Percentiles rank a stretch among this genome's conserved stretches.
These are phyloP conservation scores for Lodderomyces jiufengensis DNA, from an alignment of 1,139 yeast species.

Conservation along the genomic window DNA sequence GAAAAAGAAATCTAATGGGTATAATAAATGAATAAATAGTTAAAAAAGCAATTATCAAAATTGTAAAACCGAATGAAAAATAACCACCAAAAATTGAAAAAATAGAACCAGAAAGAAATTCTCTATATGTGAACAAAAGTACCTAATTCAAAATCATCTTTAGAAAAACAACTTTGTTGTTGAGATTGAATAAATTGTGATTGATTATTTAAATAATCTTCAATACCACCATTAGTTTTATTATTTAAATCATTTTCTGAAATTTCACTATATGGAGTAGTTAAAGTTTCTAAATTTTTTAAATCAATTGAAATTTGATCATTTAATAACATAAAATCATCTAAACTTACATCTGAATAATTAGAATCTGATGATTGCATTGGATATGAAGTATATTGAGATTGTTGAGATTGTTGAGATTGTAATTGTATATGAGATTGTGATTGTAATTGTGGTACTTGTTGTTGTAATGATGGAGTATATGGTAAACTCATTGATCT, in stretches of 20 bases:
- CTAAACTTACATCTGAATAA: constrained; percentile 20
- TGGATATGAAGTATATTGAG: constrained; percentile 11
- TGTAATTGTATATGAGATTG: constrained; percentile 2
- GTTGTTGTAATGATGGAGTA: constrained; percentile 6
- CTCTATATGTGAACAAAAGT: constrained; percentile 26
- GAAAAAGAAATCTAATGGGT: too few species aligned
- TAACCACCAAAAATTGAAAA: neutral
- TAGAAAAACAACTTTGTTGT: constrained; percentile 1
- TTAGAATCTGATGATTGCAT: constrained; percentile 4
- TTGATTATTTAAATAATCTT: constrained; percentile 23
- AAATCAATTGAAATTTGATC: constrained; percentile 23
- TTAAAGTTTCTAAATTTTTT: neutral
- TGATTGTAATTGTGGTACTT: neutral
- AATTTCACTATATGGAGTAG: neutral
- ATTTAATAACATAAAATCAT: constrained; percentile 31
- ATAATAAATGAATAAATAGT: too few species aligned
- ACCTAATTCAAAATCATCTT: constrained; percentile 29
- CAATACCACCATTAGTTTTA: constrained; percentile 19
- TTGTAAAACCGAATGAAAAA: neutral
- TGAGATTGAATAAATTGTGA: neutral
- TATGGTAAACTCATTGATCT: constrained; percentile 8
- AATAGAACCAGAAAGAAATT: too few species aligned
- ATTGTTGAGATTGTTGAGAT: constrained; percentile 1
- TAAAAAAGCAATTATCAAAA: too few species aligned
- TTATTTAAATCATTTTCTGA: constrained; percentile 6